Evolutionary conservation across 495 filamentous ascomycete genomes (phyloP), one percentile per base, ranked within the genome.

Genomic region (Elasticomyces elasticus): DNA sequence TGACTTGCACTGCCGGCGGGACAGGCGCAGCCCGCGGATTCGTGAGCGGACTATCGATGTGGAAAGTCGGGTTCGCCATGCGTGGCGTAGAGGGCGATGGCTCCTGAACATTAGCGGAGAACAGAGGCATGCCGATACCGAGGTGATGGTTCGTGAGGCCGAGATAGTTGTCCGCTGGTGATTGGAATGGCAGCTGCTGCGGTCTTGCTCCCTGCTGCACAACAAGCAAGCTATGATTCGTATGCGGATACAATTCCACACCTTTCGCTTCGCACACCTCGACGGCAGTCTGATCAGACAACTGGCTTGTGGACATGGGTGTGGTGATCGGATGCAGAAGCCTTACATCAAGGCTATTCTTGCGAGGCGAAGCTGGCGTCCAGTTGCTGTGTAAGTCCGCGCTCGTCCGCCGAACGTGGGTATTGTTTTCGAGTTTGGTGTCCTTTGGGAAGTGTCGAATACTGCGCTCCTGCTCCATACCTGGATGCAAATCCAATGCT

Each of bases 211-310:
- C 67, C 67, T 75, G 79, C 59, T 89, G 84, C 37, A 94, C 79
- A 37, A 94, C 82, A 51, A 94, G 69, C 42, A 92, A 69, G 2
- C 87, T 91, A 54, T 82, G 81, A 58, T 94, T 95, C 64, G 89
- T 87, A 65, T 95, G 89, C 1, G 87, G 82, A 63, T 84, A 92
- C 30, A 94, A 83, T 54, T 79, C 83, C 42, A 95, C 81, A 17
- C 86, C 86, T 55, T 81, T 82, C 12, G 89, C 89, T 69, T 95
- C 87, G 42, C 80, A 80, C 40, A 85, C 74, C 61, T 83, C 82
- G 10, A 74, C 71, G 9, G 75, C 76, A 40, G 64, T 74, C 51
- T 75, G 76, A 35, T 81, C 75, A 0, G 80, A 83, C 10, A 70
- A 69, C 56, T 78, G 74, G 1, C 79, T 83, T 56, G 71, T 79